Evolutionary conservation across 2,329 filamentous ascomycete genomes (phyloP).

Genomic region (Fusarium metavorans): DNA sequence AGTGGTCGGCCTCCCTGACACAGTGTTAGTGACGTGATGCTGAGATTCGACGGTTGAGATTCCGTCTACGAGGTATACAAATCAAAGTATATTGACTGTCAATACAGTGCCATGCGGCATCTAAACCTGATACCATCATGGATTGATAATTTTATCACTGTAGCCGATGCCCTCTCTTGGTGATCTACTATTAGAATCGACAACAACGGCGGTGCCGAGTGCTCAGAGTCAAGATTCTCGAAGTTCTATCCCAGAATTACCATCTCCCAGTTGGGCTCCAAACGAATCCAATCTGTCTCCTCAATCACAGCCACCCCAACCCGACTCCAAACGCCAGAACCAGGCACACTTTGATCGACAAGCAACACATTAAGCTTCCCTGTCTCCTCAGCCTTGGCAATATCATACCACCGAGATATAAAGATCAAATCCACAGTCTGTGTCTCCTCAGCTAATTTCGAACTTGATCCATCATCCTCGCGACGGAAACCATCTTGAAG

Average conservation of each 20-base stretch:
- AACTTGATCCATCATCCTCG: not conserved
- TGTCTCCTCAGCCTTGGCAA: not conserved
- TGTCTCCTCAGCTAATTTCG: too few relatives aligned
- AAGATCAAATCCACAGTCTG: not conserved
- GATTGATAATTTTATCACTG: not conserved
- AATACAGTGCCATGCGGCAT: not conserved
- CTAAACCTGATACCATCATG: not conserved
- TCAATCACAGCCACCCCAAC: not conserved
- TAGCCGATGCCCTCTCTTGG: not conserved
- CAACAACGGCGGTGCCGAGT: not conserved
- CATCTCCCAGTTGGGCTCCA: slow-evolving; percentile 4
- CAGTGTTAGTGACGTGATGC: not conserved
- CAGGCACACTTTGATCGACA: not conserved
- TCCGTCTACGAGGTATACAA: not conserved
- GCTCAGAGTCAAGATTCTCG: not conserved
- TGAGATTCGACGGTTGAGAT: not conserved
- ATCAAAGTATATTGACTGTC: not conserved
- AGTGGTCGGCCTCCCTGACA: not conserved
- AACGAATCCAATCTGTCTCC: not conserved
- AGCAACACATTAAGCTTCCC: slow-evolving; percentile 8
- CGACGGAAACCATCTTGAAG: not conserved
- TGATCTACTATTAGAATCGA: not conserved
- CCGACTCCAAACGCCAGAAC: slow-evolving; percentile 7
- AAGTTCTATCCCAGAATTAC: not conserved
- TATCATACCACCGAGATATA: not conserved